Evolutionary conservation across 164 flowering plant genomes (phyloP).

Genomic region (Magnolia kwangsiensis): DNA sequence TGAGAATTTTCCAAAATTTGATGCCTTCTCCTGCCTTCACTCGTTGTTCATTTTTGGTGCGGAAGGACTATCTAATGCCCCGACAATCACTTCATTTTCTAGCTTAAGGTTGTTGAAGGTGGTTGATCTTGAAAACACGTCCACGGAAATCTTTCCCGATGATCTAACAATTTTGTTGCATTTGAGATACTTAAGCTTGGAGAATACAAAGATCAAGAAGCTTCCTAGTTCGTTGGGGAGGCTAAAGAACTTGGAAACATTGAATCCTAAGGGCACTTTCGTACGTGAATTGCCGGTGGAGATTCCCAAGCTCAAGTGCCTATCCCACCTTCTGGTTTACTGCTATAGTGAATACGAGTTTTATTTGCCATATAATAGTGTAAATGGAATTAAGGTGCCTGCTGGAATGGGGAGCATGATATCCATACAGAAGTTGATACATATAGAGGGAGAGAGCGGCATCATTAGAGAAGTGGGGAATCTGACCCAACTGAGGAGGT

Average conservation of each 20-base stretch:
- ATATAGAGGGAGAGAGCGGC: conserved; percentile 1
- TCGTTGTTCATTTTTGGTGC: background rate
- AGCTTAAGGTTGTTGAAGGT: conserved; percentile 3
- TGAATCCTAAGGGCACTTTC: conserved; percentile 8
- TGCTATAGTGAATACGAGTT: too few species aligned
- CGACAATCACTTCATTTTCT: background rate
- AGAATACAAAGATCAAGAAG: conserved; percentile 7
- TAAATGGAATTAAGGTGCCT: background rate
- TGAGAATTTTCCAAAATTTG: background rate
- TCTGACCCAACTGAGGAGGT: conserved; percentile 8
- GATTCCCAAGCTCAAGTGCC: conserved; percentile 9
- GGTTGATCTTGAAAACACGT: background rate
- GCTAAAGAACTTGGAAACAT: conserved; percentile 4
- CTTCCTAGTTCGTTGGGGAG: conserved; percentile 10
- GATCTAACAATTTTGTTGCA: background rate
- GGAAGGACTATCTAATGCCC: too few species aligned
- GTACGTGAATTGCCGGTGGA: conserved; percentile 6
- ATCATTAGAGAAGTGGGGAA: conserved; percentile 7
- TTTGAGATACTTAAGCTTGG: conserved; percentile 8
- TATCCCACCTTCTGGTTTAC: conserved; percentile 11
- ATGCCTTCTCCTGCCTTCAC: background rate
- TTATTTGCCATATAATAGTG: background rate
- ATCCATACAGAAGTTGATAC: conserved; percentile 10
- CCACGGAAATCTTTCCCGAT: background rate
- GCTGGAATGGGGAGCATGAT: background rate